These are phyloP conservation scores for Eucommia ulmoides DNA, from an alignment of 257 asterid genomes.

Conservation along the genomic window DNA sequence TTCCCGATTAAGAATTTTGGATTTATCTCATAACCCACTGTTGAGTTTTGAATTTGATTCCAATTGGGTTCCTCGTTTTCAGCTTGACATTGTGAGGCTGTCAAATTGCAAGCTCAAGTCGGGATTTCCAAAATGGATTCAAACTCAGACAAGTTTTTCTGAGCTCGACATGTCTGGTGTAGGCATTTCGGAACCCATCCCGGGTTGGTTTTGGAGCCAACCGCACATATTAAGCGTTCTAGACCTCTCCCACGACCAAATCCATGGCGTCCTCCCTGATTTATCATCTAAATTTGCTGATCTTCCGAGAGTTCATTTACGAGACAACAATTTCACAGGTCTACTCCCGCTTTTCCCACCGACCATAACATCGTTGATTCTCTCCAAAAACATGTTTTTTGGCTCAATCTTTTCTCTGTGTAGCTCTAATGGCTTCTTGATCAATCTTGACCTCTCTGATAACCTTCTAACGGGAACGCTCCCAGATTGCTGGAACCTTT, in stretches of 20 bases:
- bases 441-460: neutral
- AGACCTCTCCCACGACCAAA: neutral
- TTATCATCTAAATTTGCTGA: neutral
- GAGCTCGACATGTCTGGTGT: neutral
- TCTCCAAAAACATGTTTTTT: neutral
- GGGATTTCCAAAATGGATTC: neutral
- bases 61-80: neutral
- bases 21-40: neutral
- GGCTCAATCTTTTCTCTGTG: neutral
- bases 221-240: neutral
- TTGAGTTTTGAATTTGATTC: neutral
- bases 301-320: neutral
- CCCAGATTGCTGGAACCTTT: neutral
- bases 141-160: neutral
- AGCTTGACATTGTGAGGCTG: neutral
- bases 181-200: neutral
- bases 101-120: neutral
- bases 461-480: neutral
- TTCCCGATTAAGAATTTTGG: neutral
- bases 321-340: neutral
- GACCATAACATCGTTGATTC: neutral
- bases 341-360: neutral
- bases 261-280: neutral
- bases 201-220: neutral
- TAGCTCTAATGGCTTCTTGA: neutral